Evolutionary conservation across 2,329 filamentous ascomycete species (phyloP), one percentile per base, ranked within the genome.

Genomic region (Colletotrichum kahawae): DNA sequence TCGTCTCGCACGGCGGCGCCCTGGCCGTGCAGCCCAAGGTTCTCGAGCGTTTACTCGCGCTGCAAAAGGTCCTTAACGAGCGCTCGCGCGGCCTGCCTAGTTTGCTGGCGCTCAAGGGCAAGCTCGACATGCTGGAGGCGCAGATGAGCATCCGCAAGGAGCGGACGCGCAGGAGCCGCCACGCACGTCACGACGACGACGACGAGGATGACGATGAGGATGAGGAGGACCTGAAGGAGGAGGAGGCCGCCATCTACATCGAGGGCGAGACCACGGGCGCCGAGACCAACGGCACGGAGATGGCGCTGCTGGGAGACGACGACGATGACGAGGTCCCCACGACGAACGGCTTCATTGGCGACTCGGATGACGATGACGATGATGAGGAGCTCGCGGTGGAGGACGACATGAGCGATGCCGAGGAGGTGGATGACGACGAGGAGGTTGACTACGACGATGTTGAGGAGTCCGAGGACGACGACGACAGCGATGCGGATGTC

Each of bases 61-160:
- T 99, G 70, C 95, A 96, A 83, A 93, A 94, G 81, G 96, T 98
- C 21, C 91, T 98, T 75, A 93, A 95, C 77, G 95, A 98, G 85
- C 92, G 97, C 56, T 93, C 95, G 38, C 93, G 93, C 77, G 95
- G 95, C 18, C 88, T 98, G 29, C 92, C 94, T 76, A 95, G 94
- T 78, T 88, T 99, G 60, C 88, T 99, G 43, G 91, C 96, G 24
- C 90, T 99, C 75, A 98, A 98, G 87, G 97, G 97, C 29, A 98
- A 98, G 85, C 89, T 99, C 36, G 96, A 98, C 82, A 95, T 99
- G 91, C 89, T 98, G 64, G 94, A 97, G 80, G 93, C 95, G 8
- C 97, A 99, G 85, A 93, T 98, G 83, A 92, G 95, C 79, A 87
- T 98, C 79, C 90, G 97, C 65, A 92, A 92, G 71, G 91, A 90